These are phyloP conservation scores for Moesziomyces antarcticus DNA, from an alignment of 1,284 basidiomycete species.

Conservation along the genomic window DNA sequence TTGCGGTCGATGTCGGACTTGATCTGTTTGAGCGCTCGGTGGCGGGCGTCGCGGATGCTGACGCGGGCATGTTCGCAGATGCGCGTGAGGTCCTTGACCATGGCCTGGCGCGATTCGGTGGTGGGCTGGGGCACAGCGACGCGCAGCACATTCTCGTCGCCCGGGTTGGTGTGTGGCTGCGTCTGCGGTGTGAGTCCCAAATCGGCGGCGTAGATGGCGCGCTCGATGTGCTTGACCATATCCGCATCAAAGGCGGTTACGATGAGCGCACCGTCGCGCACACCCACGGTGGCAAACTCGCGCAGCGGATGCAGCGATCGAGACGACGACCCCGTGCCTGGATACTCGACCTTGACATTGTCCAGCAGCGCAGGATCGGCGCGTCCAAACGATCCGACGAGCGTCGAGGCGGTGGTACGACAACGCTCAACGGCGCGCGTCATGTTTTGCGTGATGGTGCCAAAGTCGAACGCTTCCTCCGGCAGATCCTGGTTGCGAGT, in stretches of 20 bases:
- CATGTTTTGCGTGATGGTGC: slow-evolving; percentile 49
- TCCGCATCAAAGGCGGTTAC: slow-evolving; percentile 62
- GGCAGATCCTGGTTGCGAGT: slow-evolving; percentile 52
- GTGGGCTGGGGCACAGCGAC: slow-evolving; percentile 64
- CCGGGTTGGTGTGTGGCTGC: slow-evolving; percentile 27
- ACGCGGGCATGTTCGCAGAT: slow-evolving; percentile 65
- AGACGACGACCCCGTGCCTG: slow-evolving; percentile 13
- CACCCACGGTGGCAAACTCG: slow-evolving; percentile 65
- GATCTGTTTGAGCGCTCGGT: slow-evolving; percentile 64
- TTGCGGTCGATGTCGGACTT: slow-evolving; percentile 61
- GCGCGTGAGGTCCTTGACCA: slow-evolving; percentile 58
- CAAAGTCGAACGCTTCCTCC: slow-evolving; percentile 53
- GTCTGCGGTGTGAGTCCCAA: slow-evolving; percentile 59
- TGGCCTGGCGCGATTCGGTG: slow-evolving; percentile 56
- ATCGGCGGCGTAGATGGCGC: slow-evolving; percentile 59
- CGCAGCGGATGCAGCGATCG: slow-evolving; percentile 49
- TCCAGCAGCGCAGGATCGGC: slow-evolving; percentile 59
- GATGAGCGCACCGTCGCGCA: slow-evolving; percentile 57
- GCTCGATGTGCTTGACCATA: slow-evolving; percentile 63
- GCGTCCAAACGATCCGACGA: slow-evolving; percentile 54
- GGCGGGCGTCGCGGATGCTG: slow-evolving; percentile 57
- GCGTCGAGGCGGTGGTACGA: slow-evolving; percentile 33
- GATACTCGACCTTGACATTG: slow-evolving; percentile 48
- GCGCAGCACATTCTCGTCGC: slow-evolving; percentile 58
- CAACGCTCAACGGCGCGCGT: slow-evolving; percentile 50